Conservation (phyloP, 495 filamentous ascomycete species). For the Melanomma pulvis-pyrius region DNA sequence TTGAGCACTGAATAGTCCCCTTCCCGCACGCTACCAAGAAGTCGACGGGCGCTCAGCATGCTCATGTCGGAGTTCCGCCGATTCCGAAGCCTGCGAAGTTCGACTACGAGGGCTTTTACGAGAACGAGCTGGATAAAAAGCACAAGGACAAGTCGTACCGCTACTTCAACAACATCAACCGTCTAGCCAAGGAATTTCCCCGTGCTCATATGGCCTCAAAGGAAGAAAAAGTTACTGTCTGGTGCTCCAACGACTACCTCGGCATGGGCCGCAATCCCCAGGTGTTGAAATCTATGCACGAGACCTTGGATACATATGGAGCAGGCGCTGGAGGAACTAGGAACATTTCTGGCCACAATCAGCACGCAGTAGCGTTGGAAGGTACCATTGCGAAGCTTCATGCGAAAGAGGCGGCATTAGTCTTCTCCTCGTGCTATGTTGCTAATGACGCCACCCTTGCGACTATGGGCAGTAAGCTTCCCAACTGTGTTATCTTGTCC, state of each 20-base stretch:
- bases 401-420: conserved; percentile 87
- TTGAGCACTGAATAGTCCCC: conserved; percentile 20
- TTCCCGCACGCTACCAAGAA: conserved; percentile 34
- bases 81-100: conserved; percentile 63
- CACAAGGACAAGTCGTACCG: conserved; percentile 99
- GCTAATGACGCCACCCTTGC: conserved; percentile 98
- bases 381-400: conserved; percentile 82
- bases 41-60: conserved; percentile 24
- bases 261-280: conserved; percentile 93
- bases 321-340: conserved; percentile 93
- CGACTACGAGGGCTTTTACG: conserved; percentile 90
- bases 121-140: conserved; percentile 90
- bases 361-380: conserved; percentile 87
- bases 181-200: conserved; percentile 93
- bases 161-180: conserved; percentile 99
- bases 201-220: conserved; percentile 84
- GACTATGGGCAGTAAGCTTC: conserved; percentile 92
- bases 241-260: conserved; percentile 99
- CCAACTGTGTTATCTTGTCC: conserved; percentile 92
- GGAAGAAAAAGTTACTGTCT: conserved; percentile 92
- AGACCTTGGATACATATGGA: conserved; percentile 91
- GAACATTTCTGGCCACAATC: conserved; percentile 97
- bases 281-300: conserved; percentile 89
- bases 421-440: conserved; percentile 96
- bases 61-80: conserved; percentile 34